phyloP scores from a whole-genome alignment of 1,139 yeast genomes.

The Eremothecium cymbalariae region DNA sequence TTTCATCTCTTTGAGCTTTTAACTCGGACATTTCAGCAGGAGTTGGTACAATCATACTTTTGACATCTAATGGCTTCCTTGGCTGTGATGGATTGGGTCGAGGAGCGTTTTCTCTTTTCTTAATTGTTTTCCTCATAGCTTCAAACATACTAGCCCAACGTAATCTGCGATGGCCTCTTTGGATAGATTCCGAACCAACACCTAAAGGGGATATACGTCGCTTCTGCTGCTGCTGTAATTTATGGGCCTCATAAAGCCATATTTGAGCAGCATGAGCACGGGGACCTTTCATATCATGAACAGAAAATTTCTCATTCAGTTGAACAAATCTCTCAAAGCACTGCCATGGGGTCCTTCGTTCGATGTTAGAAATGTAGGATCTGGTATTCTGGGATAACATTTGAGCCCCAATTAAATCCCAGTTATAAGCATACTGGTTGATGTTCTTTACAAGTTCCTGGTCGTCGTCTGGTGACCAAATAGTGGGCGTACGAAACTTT shows the following conservation, averaged over 20 bases:
- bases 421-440: slow-evolving; percentile 81
- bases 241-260: slow-evolving; percentile 88
- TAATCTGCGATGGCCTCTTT: slow-evolving; percentile 80
- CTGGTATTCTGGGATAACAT: slow-evolving; percentile 57
- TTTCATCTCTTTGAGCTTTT: slow-evolving; percentile 78
- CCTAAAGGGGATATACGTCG: slow-evolving; percentile 87
- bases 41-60: slow-evolving; percentile 47
- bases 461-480: slow-evolving; percentile 95
- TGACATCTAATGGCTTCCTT: slow-evolving; percentile 35
- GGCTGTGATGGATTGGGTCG: slow-evolving; percentile 42
- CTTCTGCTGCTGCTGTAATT: slow-evolving; percentile 72
- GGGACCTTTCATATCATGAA: slow-evolving; percentile 80
- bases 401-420: slow-evolving; percentile 86
- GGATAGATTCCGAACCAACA: slow-evolving; percentile 83
- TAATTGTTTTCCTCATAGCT: slow-evolving; percentile 83
- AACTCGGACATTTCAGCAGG: slow-evolving; percentile 77
- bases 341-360: slow-evolving; percentile 96
- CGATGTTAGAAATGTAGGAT: slow-evolving; percentile 77
- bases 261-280: slow-evolving; percentile 78
- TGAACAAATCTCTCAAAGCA: slow-evolving; percentile 95
- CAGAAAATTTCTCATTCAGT: slow-evolving; percentile 77
- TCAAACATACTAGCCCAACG: slow-evolving; percentile 98
- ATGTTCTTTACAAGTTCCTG: slow-evolving; percentile 69
- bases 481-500: slow-evolving; percentile 79
- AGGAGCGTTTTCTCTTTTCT: slow-evolving; percentile 70